These are phyloP conservation scores for Cryptosporidium andersoni DNA, from an alignment of 169 alveolate genomes.

Conservation along the genomic window DNA sequence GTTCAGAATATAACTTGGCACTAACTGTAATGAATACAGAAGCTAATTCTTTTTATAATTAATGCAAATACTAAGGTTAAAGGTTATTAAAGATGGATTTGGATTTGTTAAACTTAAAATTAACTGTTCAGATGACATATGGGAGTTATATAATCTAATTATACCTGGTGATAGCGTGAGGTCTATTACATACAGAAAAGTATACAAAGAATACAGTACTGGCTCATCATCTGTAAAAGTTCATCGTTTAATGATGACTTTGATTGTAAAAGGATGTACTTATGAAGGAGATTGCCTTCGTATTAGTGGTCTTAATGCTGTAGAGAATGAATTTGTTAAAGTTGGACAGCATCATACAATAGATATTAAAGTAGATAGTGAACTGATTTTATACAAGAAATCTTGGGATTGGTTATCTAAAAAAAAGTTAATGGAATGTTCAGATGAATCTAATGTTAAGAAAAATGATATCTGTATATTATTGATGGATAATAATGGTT, in stretches of 20 bases:
- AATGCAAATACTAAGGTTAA: conserved; percentile 28
- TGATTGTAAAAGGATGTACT: conserved; percentile 33
- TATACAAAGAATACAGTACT: conserved; percentile 26
- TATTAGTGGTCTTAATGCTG: conserved; percentile 64
- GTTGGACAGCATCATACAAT: conserved; percentile 67
- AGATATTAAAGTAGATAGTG: conserved; percentile 41
- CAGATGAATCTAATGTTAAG: conserved; percentile 12
- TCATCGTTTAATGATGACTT: conserved; percentile 22
- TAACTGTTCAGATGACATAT: conserved; percentile 30
- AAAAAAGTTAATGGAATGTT: conserved; percentile 20
- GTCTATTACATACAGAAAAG: conserved; percentile 40
- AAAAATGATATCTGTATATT: conserved; percentile 30
- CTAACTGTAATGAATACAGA: too few relatives aligned
- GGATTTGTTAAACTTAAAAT: conserved; percentile 55
- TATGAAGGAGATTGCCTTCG: conserved; percentile 14
- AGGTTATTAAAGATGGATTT: conserved; percentile 38
- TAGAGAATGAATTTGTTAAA: conserved; percentile 49
- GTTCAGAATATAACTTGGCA: too few relatives aligned
- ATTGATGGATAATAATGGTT: conserved; percentile 32
- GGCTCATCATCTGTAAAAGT: conserved; percentile 35
- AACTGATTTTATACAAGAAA: conserved; percentile 38
- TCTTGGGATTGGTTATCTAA: conserved; percentile 63
- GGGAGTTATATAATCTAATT: conserved; percentile 58
- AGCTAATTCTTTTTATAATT: too few relatives aligned
- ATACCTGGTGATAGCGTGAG: conserved; percentile 60